A percentile compares a stretch with the other conserved stretches of the same genome.
These are phyloP conservation scores for Xylariaceae sp. DNA, from an alignment of 2,329 filamentous ascomycete species.

Conservation along the genomic window DNA sequence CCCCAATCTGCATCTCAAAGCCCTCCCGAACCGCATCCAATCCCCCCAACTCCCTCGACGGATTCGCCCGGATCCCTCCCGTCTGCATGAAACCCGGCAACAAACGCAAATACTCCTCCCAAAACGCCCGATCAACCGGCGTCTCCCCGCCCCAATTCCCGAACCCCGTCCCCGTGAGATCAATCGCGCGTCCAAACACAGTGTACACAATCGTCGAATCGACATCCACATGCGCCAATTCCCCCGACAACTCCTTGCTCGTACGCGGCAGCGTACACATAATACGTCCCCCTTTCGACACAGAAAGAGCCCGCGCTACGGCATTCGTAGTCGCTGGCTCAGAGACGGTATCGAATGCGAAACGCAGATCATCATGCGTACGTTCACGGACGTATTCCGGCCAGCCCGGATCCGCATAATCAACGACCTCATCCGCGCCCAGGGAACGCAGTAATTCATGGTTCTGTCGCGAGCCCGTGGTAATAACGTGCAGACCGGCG, in stretches of 20 bases:
- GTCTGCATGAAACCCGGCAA: conserved; percentile 27
- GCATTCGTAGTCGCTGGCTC: conserved; percentile 25
- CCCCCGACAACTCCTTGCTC: conserved; percentile 16
- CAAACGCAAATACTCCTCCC: conserved; percentile 32
- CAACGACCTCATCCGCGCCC: conserved; percentile 28
- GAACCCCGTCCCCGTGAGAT: conserved; percentile 18
- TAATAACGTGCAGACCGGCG: conserved; percentile 27
- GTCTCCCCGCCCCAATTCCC: conserved; percentile 29
- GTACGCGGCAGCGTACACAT: conserved; percentile 25
- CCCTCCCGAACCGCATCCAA: conserved; percentile 28
- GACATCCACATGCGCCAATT: conserved; percentile 27
- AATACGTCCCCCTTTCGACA: conserved; percentile 30
- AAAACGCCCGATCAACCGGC: conserved; percentile 30
- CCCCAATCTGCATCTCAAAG: conserved; percentile 28
- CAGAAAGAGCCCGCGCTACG: conserved; percentile 27
- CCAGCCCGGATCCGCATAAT: conserved; percentile 42
- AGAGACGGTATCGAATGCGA: conserved; percentile 30
- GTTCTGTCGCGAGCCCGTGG: conserved; percentile 27
- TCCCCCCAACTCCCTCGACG: conserved; percentile 27
- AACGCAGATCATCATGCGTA: conserved; percentile 49
- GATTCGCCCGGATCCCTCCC: conserved; percentile 31
- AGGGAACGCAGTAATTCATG: conserved; percentile 25
- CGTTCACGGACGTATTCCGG: conserved; percentile 56
- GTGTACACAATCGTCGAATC: conserved; percentile 33
- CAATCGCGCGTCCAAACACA: conserved; percentile 28